These are phyloP conservation scores for Metschnikowia henanensis DNA, from an alignment of 805 yeast genomes.

Conservation along the genomic window DNA sequence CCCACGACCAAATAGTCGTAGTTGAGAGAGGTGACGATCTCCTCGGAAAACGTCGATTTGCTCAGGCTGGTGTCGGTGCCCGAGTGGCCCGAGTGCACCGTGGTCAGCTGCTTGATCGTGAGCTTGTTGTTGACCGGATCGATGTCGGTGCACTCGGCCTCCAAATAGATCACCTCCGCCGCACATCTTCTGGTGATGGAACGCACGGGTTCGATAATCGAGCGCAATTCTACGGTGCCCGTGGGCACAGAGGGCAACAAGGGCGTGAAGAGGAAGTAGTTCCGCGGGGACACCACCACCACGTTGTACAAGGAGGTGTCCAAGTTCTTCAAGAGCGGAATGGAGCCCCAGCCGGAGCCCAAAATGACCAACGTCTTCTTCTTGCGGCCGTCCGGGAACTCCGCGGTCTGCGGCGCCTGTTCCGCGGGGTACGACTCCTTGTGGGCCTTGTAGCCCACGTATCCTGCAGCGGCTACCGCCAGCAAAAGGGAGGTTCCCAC, in stretches of 20 bases:
- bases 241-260: constrained; percentile 92
- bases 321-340: constrained; percentile 77
- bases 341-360: constrained; percentile 96
- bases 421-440: constrained; percentile 59
- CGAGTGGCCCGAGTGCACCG: constrained; percentile 55
- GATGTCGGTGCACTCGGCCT: constrained; percentile 86
- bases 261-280: constrained; percentile 96
- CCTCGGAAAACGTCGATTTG: constrained; percentile 41
- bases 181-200: constrained; percentile 76
- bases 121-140: constrained; percentile 71
- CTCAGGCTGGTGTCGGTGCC: constrained; percentile 48
- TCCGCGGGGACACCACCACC: constrained; percentile 88
- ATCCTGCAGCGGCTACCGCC: constrained; percentile 55
- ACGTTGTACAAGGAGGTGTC: constrained; percentile 89
- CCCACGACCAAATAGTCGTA: constrained; percentile 90
- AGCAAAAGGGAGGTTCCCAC: constrained; percentile 48
- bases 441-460: constrained; percentile 53
- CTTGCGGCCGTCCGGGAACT: constrained; percentile 54
- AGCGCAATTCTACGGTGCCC: constrained; percentile 86
- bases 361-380: constrained; percentile 76
- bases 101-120: constrained; percentile 59
- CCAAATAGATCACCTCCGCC: constrained; percentile 79
- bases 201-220: constrained; percentile 93
- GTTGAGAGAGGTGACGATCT: constrained; percentile 45
- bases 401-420: constrained; percentile 61